These are phyloP conservation scores for Fusarium sp. DNA, from an alignment of 2,329 filamentous ascomycete genomes.

Conservation along the genomic window DNA sequence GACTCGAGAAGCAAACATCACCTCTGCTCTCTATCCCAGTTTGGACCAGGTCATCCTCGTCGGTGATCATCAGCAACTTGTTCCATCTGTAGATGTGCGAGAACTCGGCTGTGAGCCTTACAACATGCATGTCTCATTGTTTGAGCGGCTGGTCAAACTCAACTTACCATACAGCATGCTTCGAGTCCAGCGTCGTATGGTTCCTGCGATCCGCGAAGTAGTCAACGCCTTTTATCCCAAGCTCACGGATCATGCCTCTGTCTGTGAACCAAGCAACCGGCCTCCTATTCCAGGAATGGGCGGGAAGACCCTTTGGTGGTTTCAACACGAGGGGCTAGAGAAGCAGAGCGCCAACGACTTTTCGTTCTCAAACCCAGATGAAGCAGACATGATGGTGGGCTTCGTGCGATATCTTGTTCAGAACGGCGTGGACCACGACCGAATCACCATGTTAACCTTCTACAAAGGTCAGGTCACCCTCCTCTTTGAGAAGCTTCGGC, in stretches of 20 bases:
- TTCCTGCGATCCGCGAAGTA: constrained; percentile 58
- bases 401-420: constrained; percentile 79
- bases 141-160: constrained; percentile 80
- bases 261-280: constrained; percentile 50
- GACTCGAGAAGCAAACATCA: constrained; percentile 73
- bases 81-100: constrained; percentile 73
- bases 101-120: constrained; percentile 72
- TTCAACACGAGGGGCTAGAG: constrained; percentile 71
- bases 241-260: constrained; percentile 59
- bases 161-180: constrained; percentile 73
- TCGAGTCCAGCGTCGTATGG: constrained; percentile 73
- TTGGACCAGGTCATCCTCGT: constrained; percentile 70
- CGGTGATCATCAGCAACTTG: constrained; percentile 85
- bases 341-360: constrained; percentile 66
- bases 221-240: constrained; percentile 62
- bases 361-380: constrained; percentile 76
- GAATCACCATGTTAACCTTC: constrained; percentile 87
- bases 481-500: constrained; percentile 64
- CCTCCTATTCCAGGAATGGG: constrained; percentile 62
- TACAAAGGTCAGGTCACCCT: constrained; percentile 85
- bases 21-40: constrained; percentile 63
- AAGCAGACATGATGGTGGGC: constrained; percentile 80
- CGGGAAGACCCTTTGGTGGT: constrained; percentile 56
- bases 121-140: constrained; percentile 79
- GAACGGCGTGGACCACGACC: constrained; percentile 69